Evolutionary conservation across 2,329 filamentous ascomycete species (phyloP).

Genomic region (Colletotrichum cereale): DNA sequence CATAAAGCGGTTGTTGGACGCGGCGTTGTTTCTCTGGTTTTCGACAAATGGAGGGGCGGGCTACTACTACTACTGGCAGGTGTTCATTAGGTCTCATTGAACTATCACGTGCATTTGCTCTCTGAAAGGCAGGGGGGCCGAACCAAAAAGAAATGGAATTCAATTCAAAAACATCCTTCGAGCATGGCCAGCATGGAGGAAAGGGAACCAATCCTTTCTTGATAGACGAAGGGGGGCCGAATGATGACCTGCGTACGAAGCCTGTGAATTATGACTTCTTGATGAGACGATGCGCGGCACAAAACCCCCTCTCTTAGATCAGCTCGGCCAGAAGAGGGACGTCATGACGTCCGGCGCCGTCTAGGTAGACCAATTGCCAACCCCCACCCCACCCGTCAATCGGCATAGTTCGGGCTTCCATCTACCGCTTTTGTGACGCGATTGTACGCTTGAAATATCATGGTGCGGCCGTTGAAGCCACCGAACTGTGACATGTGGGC

Average conservation of each 20-base stretch:
- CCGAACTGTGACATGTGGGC: not conserved
- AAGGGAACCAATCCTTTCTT: conserved; percentile 24
- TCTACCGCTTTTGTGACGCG: not conserved
- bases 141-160: conserved; percentile 39
- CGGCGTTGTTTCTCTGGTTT: conserved; percentile 62
- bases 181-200: conserved; percentile 30
- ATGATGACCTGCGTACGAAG: conserved; percentile 39
- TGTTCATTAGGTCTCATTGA: conserved; percentile 73
- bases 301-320: not conserved
- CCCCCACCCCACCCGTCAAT: conserved; percentile 1
- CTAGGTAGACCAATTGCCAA: conserved; percentile 19
- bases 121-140: conserved; percentile 57
- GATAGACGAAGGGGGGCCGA: conserved; percentile 21
- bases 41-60: conserved; percentile 56
- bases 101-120: conserved; percentile 71
- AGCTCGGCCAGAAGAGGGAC: conserved; percentile 18
- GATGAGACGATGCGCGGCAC: conserved; percentile 28
- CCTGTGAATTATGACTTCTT: conserved; percentile 38
- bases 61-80: conserved; percentile 59
- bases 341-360: conserved; percentile 15
- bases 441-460: not conserved
- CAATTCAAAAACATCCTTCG: conserved; percentile 53
- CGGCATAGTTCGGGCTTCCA: not conserved
- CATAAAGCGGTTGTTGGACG: conserved; percentile 71
- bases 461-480: not conserved